A percentile compares a stretch with the other conserved stretches of the same genome.
Conservation (phyloP, 2,329 filamentous ascomycete genomes). For the Pseudocercospora fuligena region DNA sequence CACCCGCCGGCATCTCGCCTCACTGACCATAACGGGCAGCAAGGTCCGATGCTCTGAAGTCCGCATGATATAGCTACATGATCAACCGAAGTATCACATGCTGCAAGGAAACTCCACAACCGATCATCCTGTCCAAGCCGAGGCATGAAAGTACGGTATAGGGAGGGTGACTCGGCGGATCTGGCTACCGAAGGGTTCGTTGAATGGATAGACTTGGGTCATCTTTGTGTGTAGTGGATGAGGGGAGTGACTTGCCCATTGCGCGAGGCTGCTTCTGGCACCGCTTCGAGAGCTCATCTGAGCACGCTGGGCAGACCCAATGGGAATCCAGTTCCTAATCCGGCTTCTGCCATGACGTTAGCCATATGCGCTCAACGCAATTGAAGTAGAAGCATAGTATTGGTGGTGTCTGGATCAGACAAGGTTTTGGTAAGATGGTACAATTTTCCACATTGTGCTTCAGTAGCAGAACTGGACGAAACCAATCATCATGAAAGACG, state of each 20-base stretch:
- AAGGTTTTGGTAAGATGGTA: constrained; percentile 45
- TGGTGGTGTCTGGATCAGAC: constrained; percentile 38
- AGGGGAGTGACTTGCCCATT: constrained; percentile 23
- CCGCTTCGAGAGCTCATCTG: not conserved
- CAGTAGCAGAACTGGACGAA: constrained; percentile 49
- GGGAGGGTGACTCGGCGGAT: constrained; percentile 44
- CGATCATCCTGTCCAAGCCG: constrained; percentile 41
- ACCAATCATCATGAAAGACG: constrained; percentile 45
- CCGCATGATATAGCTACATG: constrained; percentile 36
- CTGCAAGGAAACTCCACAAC: constrained; percentile 44
- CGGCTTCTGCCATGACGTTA: not conserved
- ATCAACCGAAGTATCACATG: constrained; percentile 30
- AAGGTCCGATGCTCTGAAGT: constrained; percentile 40
- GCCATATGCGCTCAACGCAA: not conserved
- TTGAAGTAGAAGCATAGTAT: not conserved
- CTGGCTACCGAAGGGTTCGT: constrained; percentile 43
- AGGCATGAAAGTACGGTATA: constrained; percentile 42
- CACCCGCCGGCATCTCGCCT: constrained; percentile 42
- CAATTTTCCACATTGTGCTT: constrained; percentile 43
- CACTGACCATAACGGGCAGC: constrained; percentile 43
- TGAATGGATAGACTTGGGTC: constrained; percentile 49
- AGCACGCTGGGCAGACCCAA: no score
- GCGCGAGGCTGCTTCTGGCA: not conserved
- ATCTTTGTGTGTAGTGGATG: constrained; percentile 37
- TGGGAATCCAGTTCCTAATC: not conserved